Evolutionary conservation across 2,329 filamentous ascomycete species (phyloP).

Genomic region (Monilinia laxa): DNA sequence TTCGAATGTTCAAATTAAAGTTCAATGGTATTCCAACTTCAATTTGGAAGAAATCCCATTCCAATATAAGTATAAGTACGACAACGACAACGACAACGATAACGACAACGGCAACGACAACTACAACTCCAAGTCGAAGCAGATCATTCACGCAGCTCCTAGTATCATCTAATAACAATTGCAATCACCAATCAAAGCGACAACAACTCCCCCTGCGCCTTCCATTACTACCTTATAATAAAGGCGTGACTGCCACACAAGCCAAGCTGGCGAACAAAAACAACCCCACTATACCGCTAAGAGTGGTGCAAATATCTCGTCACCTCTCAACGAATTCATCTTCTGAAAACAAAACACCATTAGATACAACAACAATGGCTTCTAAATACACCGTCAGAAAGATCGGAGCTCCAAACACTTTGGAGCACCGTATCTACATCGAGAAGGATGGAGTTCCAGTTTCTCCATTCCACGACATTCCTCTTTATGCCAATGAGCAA

Average conservation of each 20-base stretch:
- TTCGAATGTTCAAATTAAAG: slow-evolving; percentile 3
- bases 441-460: slow-evolving; percentile 94
- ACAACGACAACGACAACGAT: too few species aligned
- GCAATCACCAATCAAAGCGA: slow-evolving; percentile 13
- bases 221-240: not conserved
- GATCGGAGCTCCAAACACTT: slow-evolving; percentile 84
- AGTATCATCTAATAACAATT: not conserved
- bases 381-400: slow-evolving; percentile 74
- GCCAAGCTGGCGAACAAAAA: slow-evolving; percentile 22
- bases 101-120: not conserved
- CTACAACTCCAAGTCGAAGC: not conserved
- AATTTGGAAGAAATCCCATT: not conserved
- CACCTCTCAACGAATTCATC: slow-evolving; percentile 25
- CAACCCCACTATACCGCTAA: slow-evolving; percentile 14
- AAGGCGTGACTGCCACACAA: slow-evolving; percentile 22
- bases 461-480: slow-evolving; percentile 98
- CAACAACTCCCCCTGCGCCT: not conserved
- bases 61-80: not conserved
- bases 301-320: slow-evolving; percentile 24
- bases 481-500: slow-evolving; percentile 94
- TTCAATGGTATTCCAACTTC: not conserved
- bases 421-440: slow-evolving; percentile 96
- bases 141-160: not conserved
- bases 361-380: slow-evolving; percentile 39
- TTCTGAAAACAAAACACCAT: slow-evolving; percentile 20